phyloP scores from a whole-genome alignment of 78 protist genomes.

The Polysphondylium violaceum region DNA sequence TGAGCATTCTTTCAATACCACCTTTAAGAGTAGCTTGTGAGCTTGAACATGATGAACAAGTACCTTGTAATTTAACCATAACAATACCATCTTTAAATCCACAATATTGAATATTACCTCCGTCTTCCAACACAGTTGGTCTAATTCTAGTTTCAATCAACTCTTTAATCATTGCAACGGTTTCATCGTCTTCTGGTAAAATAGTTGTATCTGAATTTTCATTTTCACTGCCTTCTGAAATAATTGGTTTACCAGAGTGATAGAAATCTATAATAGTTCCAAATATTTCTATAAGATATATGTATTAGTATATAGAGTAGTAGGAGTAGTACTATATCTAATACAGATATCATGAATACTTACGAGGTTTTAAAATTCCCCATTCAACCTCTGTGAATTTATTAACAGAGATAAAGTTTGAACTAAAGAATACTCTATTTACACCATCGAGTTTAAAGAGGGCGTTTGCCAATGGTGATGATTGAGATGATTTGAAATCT shows the following conservation, averaged over 20 bases:
- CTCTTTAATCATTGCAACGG: slow-evolving; percentile 92
- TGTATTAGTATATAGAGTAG: background rate
- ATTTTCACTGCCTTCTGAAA: slow-evolving; percentile 37
- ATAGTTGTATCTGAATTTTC: slow-evolving; percentile 73
- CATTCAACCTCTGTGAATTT: slow-evolving; percentile 78
- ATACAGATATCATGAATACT: background rate
- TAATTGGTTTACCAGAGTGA: slow-evolving; percentile 70
- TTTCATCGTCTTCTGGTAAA: slow-evolving; percentile 81
- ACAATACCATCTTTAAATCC: slow-evolving; percentile 90
- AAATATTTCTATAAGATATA: slow-evolving; percentile 9
- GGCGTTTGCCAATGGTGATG: slow-evolving; percentile 87
- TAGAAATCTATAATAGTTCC: slow-evolving; percentile 84
- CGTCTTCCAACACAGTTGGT: slow-evolving; percentile 93
- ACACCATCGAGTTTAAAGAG: slow-evolving; percentile 89
- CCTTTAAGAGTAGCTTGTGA: slow-evolving; percentile 89
- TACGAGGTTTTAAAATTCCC: slow-evolving; percentile 84
- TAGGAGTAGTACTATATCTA: background rate
- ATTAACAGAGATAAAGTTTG: slow-evolving; percentile 87
- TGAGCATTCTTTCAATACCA: slow-evolving; percentile 94
- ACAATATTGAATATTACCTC: slow-evolving; percentile 91
- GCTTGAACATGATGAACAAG: slow-evolving; percentile 85
- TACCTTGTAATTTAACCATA: slow-evolving; percentile 84
- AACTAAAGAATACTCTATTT: slow-evolving; percentile 83
- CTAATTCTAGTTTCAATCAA: slow-evolving; percentile 90
- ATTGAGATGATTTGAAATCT: slow-evolving; percentile 62